A percentile compares a stretch with the other conserved stretches of the same genome.
These are phyloP conservation scores for Teratosphaeria epicoccoides DNA, from an alignment of 2,329 filamentous ascomycete species.

Conservation along the genomic window DNA sequence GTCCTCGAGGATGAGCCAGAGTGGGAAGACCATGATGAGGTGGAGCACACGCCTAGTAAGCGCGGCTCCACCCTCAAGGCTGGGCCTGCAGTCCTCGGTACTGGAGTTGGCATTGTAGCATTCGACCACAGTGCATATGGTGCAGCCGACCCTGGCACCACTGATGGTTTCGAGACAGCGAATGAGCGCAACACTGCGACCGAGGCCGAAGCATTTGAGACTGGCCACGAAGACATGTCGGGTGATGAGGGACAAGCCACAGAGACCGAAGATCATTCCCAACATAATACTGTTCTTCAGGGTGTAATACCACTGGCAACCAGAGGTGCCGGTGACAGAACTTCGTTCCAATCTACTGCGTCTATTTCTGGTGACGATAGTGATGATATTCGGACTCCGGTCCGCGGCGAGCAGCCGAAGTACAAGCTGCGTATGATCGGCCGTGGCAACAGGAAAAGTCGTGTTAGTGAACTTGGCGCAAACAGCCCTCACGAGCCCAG, in stretches of 20 bases:
- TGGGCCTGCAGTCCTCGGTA: constrained; percentile 25
- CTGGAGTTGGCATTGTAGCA: constrained; percentile 32
- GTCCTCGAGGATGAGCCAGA: constrained; percentile 70
- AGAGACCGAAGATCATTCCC: constrained; percentile 59
- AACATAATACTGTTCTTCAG: background rate
- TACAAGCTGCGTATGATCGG: constrained; percentile 55
- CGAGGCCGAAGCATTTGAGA: constrained; percentile 82
- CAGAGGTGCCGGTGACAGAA: background rate
- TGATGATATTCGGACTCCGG: constrained; percentile 59
- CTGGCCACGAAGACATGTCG: constrained; percentile 64
- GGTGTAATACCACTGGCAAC: constrained; percentile 17
- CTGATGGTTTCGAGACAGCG: constrained; percentile 58
- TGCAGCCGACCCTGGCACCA: constrained; percentile 40
- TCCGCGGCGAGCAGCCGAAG: constrained; percentile 52
- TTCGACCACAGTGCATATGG: constrained; percentile 41
- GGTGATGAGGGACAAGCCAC: constrained; percentile 72
- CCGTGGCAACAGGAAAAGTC: constrained; percentile 1
- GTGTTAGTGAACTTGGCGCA: background rate
- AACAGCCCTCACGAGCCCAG: constrained; percentile 4
- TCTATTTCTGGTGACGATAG: constrained; percentile 62
- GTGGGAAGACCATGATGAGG: constrained; percentile 77
- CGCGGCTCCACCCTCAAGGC: constrained; percentile 23
- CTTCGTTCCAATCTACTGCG: constrained; percentile 29
- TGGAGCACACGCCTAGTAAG: constrained; percentile 47
- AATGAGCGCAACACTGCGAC: constrained; percentile 67